These are phyloP conservation scores for Dioscorea zingiberensis DNA, from an alignment of 106 monocot genomes.

Conservation along the genomic window DNA sequence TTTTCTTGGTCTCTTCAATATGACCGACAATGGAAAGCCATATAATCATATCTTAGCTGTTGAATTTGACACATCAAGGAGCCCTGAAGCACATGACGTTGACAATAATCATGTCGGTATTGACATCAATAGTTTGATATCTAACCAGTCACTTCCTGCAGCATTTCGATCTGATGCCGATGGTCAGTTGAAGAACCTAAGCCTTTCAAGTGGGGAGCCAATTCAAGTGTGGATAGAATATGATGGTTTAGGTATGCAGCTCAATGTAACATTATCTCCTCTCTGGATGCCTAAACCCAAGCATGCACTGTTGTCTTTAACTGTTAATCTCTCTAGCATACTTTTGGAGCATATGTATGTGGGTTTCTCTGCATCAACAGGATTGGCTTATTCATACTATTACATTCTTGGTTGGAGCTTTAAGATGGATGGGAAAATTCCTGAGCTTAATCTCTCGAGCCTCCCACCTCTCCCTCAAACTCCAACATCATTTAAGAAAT, in stretches of 20 bases:
- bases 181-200: neutral
- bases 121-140: neutral
- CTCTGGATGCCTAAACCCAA: neutral
- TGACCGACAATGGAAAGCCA: slow-evolving; percentile 1
- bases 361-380: slow-evolving; percentile 4
- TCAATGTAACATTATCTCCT: slow-evolving; percentile 10
- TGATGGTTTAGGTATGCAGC: slow-evolving; percentile 1
- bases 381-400: neutral
- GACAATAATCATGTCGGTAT: slow-evolving; percentile 2
- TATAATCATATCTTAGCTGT: slow-evolving; percentile 4
- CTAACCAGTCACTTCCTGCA: neutral
- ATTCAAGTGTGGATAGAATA: slow-evolving; percentile 7
- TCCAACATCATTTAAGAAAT: neutral
- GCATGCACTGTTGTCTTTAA: neutral
- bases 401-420: slow-evolving; percentile 16
- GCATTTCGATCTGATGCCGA: neutral
- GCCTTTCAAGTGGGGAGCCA: neutral
- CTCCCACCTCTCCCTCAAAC: neutral
- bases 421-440: slow-evolving; percentile 3
- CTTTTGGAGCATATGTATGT: neutral
- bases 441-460: neutral
- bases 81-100: neutral
- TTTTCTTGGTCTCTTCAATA: slow-evolving; percentile 2
- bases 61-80: neutral
- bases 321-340: neutral